Evolutionary conservation across 495 filamentous ascomycete species (phyloP), one percentile per base, ranked within the genome.

Genomic region (Chaetomidium leptoderma): DNA sequence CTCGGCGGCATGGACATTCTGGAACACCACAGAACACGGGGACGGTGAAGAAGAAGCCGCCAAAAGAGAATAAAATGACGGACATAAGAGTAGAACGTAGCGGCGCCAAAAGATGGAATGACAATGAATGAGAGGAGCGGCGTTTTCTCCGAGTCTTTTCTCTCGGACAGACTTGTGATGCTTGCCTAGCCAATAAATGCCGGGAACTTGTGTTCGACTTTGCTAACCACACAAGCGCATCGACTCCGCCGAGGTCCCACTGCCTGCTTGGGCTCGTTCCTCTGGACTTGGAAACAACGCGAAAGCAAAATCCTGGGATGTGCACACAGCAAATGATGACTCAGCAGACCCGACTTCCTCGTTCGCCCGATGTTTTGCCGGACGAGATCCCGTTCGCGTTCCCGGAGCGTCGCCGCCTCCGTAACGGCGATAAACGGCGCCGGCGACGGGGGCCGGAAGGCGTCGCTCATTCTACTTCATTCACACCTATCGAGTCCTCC

Each of bases 151-250:
- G n/a, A n/a, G n/a, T 13, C 40, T 29, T 29, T 24, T 0, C 6
- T 9, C 17, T 24, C 26, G 21, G 9, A 14, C n/a, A 19, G 23
- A 14, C 23, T 45, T 4, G 2, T 6, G 19, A 26, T 52, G 49
- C 23, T 35, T 52, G 33, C 30, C 21, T 27, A 11, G 29, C 49
- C 23, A 39, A 53, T 8, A 6, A 21, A 53, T 44, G 52, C 52
- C 6, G 39, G 52, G 52, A 54, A 43, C 52, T 54, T 54, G 26
- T 54, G 52, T 17, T n/a, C 14, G 52, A 5, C 37, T n/a, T 8
- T 54, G 49, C 32, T 51, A 16, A 37, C 44, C 44, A 6, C 42
- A 9, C 8, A 24, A 16, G 16, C 26, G 29, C 42, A 21, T 14
- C 10, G 23, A 9, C n/a, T 32, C 46, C 30, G 29, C 46, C 46